phyloP scores from a whole-genome alignment of 2,329 filamentous ascomycete genomes.

The Stemphylium beticola region DNA sequence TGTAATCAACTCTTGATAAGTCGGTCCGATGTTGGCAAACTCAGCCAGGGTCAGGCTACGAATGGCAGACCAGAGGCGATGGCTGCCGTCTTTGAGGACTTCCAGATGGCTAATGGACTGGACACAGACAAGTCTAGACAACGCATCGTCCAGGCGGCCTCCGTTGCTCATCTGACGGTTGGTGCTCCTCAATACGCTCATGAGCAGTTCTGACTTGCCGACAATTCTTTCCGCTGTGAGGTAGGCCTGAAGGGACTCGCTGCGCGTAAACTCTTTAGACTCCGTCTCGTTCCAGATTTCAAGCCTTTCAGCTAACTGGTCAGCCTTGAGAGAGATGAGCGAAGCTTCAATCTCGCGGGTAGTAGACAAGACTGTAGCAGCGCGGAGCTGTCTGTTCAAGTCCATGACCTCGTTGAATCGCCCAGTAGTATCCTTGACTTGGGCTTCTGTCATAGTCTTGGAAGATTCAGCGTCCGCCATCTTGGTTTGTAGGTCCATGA shows the following conservation, averaged over 20 bases:
- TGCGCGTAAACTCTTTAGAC: constrained; percentile 72
- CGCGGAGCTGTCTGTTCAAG: constrained; percentile 90
- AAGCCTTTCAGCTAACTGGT: constrained; percentile 87
- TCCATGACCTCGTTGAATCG: constrained; percentile 96
- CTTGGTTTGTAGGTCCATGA: constrained; percentile 82
- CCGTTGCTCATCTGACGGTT: constrained; percentile 68
- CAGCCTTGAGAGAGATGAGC: constrained; percentile 81
- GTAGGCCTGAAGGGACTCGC: constrained; percentile 85
- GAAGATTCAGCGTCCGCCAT: constrained; percentile 91
- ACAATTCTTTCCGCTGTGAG: constrained; percentile 85
- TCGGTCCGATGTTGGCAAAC: constrained; percentile 79
- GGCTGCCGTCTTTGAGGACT: constrained; percentile 82
- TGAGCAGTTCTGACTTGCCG: constrained; percentile 71
- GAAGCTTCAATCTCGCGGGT: constrained; percentile 94
- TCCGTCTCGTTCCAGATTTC: constrained; percentile 61
- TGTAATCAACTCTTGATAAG: constrained; percentile 85
- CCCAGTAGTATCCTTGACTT: constrained; percentile 87
- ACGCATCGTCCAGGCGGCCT: constrained; percentile 77
- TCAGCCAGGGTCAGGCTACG: constrained; percentile 77
- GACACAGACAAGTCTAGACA: constrained; percentile 66
- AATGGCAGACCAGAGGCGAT: constrained; percentile 82
- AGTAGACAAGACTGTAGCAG: constrained; percentile 88
- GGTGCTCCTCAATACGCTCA: constrained; percentile 20
- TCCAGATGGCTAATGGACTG: constrained; percentile 85
- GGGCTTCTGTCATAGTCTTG: constrained; percentile 88